These are phyloP conservation scores for Oryza longistaminata DNA, from an alignment of 176 grass and related monocot genomes.

Conservation along the genomic window DNA sequence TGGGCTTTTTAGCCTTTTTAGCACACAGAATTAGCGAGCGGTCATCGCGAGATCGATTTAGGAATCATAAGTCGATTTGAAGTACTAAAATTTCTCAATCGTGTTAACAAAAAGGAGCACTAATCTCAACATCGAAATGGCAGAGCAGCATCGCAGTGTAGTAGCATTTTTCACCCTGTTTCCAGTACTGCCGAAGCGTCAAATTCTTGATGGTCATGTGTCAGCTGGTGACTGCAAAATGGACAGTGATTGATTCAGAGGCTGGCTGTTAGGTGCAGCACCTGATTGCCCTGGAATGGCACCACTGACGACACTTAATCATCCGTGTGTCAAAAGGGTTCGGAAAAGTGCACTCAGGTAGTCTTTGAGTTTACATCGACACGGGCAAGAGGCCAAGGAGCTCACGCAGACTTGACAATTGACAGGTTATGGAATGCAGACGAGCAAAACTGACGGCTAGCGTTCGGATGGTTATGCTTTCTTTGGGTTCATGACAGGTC, in stretches of 20 bases:
- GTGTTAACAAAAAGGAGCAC: background rate
- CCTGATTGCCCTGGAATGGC: background rate
- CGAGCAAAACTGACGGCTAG: conserved; percentile 14
- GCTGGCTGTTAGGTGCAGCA: background rate
- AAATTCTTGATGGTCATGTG: background rate
- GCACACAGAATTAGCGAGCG: conserved; percentile 19
- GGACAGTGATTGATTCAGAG: background rate
- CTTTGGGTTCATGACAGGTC: background rate
- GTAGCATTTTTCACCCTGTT: conserved; percentile 4
- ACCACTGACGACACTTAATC: background rate
- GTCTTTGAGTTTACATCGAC: background rate
- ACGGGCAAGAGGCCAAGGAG: background rate
- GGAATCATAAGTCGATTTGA: background rate
- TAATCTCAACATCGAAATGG: background rate
- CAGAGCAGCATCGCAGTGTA: background rate
- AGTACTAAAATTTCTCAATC: background rate
- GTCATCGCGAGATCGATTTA: background rate
- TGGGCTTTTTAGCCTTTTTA: conserved; percentile 12
- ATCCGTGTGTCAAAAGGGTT: background rate
- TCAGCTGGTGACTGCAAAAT: background rate
- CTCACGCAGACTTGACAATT: background rate
- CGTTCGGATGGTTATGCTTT: background rate
- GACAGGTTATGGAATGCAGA: background rate
- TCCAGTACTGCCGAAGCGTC: background rate
- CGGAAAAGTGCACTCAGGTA: background rate